These are phyloP conservation scores for Hypoxylon intermedium DNA, from an alignment of 495 filamentous ascomycete genomes.

Conservation along the genomic window DNA sequence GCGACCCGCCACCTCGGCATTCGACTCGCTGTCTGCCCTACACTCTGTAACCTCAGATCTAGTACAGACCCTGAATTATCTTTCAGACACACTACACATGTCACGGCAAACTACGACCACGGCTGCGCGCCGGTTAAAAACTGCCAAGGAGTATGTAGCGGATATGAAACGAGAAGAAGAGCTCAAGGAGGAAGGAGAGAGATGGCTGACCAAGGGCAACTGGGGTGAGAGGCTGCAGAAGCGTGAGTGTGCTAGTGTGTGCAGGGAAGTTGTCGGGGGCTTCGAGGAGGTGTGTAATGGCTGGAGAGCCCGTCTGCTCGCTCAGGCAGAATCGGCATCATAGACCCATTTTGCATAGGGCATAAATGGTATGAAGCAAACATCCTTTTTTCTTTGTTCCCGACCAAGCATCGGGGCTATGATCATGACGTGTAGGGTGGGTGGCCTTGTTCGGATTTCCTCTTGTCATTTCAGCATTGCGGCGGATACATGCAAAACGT, in stretches of 20 bases:
- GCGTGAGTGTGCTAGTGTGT: slow-evolving; percentile 79
- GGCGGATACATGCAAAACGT: slow-evolving; percentile 20
- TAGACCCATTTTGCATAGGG: background rate
- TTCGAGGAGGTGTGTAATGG: slow-evolving; percentile 84
- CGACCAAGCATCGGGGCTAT: background rate
- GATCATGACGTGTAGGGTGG: slow-evolving; percentile 10
- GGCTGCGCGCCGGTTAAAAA: slow-evolving; percentile 76
- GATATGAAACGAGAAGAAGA: slow-evolving; percentile 86
- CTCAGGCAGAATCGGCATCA: slow-evolving; percentile 52
- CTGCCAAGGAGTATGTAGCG: slow-evolving; percentile 77
- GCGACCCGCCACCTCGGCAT: slow-evolving; percentile 58
- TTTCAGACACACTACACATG: slow-evolving; percentile 95
- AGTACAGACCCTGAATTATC: slow-evolving; percentile 76
- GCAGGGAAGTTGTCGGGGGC: slow-evolving; percentile 84
- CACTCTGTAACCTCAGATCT: slow-evolving; percentile 77
- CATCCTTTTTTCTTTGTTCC: background rate
- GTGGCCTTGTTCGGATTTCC: slow-evolving; percentile 13
- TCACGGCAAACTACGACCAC: slow-evolving; percentile 83
- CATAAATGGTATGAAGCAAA: background rate
- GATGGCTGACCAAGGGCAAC: slow-evolving; percentile 78
- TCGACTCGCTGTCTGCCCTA: slow-evolving; percentile 65
- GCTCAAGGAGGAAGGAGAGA: slow-evolving; percentile 75
- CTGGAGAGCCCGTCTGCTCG: slow-evolving; percentile 59
- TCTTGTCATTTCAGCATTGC: slow-evolving; percentile 28
- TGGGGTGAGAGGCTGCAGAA: slow-evolving; percentile 78